Evolutionary conservation across 2,329 filamentous ascomycete species (phyloP).

Genomic region (Alternaria consortialis): DNA sequence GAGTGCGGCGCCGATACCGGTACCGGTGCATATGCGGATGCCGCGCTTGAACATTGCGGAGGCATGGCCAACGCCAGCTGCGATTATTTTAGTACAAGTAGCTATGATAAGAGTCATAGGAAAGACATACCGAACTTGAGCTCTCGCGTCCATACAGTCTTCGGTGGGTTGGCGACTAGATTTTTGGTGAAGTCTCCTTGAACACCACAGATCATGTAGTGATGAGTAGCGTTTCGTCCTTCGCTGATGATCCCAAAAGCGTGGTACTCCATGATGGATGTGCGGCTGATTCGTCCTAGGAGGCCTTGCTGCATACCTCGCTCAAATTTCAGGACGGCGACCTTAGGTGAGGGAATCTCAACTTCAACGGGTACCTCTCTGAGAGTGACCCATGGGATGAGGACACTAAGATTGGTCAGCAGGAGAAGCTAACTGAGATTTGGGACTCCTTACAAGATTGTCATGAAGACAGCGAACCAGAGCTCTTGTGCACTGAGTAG

Average conservation of each 20-base stretch:
- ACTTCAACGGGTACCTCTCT: slow-evolving; percentile 47
- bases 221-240: slow-evolving; percentile 37
- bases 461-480: slow-evolving; percentile 51
- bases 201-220: slow-evolving; percentile 51
- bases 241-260: slow-evolving; percentile 51
- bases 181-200: slow-evolving; percentile 49
- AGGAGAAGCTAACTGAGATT: not conserved
- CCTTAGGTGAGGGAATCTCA: slow-evolving; percentile 48
- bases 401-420: slow-evolving; percentile 33
- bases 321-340: slow-evolving; percentile 45
- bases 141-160: slow-evolving; percentile 46
- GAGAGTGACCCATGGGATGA: slow-evolving; percentile 48
- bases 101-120: not conserved
- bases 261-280: slow-evolving; percentile 51
- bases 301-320: slow-evolving; percentile 51
- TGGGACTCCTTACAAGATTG: slow-evolving; percentile 39
- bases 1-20: slow-evolving; percentile 47
- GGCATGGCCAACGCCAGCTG: slow-evolving; percentile 47
- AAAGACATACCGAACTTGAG: slow-evolving; percentile 46
- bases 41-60: slow-evolving; percentile 50
- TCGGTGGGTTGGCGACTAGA: slow-evolving; percentile 45
- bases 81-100: slow-evolving; percentile 19
- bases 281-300: slow-evolving; percentile 46
- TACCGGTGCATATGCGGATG: slow-evolving; percentile 49
- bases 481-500: slow-evolving; percentile 47